Base-by-base conservation (phyloP, 1,139 yeast genomes). In the Yamadazyma trypodendri region DNA sequence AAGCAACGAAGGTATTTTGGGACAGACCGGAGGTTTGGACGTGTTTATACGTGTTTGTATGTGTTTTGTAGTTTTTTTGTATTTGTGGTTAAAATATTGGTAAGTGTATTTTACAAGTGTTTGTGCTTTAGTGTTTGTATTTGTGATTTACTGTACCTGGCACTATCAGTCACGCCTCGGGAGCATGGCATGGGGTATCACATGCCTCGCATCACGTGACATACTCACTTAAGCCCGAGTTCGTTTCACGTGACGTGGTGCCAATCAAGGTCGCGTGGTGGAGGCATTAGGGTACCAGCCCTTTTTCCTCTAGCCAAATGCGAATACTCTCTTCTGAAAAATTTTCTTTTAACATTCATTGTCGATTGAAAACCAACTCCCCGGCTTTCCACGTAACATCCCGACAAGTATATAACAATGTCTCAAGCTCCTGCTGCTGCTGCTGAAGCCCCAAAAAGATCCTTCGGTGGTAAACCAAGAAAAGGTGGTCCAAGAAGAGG, bases 371-470 rank as follows among this genome's bases (percentile, higher is more conserved):
- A 83, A 81, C 86, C 88, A 83, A 78, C 84, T 57, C 76, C 86
- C 84, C 89, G 87, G 86, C 84, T 83, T 83, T 83, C 92, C 90
- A 80, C 84, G 90, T 78, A 66, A 78, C 77, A 83, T 83, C 77
- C 90, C 90, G 90, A 82, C 84, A 61, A 55, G 52, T 50, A 52
- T 48, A 48, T 6, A 25, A 32, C 50, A 53, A 82, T 83, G 90
- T 82, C 84, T 62, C 72, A 75, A 57, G 67, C 29, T 6, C 15
- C 29, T 4, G 15, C 29, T 11, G 28, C 29, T 11, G 28, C 65
- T 56, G 64, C 61, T 60, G 74, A 68, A 60, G 77, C 76, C 52
- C 80, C 77, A 66, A 72, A 66, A 65, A 79, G 79, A 71, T 67
- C 75, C 72, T 84, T 84, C 71, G 87, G 84, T 60, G 79, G 81